phyloP scores from a whole-genome alignment of 148 eudicot species.

The Nyssa sinensis region DNA sequence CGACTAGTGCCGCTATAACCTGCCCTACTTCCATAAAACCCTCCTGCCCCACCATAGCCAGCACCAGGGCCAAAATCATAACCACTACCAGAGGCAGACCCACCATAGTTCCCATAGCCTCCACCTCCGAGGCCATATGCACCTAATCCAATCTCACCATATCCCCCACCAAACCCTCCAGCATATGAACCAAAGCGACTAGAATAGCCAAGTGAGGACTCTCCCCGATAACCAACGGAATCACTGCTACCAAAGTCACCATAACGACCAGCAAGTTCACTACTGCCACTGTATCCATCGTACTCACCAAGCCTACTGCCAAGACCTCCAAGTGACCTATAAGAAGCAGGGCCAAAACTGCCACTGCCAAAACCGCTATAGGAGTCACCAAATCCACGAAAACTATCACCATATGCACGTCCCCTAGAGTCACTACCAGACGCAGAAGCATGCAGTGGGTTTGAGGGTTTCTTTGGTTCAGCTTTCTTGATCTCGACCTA shows the following conservation, averaged over 20 bases:
- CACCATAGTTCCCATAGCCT: slow-evolving; percentile 45
- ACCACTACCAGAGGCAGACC: slow-evolving; percentile 39
- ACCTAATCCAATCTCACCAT: slow-evolving; percentile 44
- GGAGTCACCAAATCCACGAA: slow-evolving; percentile 25
- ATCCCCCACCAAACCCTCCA: slow-evolving; percentile 17
- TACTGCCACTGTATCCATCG: slow-evolving; percentile 21
- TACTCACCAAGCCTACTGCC: slow-evolving; percentile 30
- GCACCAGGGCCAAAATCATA: slow-evolving; percentile 52
- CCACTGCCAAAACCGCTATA: slow-evolving; percentile 18
- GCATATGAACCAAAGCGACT: slow-evolving; percentile 33
- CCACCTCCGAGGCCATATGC: slow-evolving; percentile 55
- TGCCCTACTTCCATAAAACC: slow-evolving; percentile 61
- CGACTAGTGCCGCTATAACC: slow-evolving; percentile 65
- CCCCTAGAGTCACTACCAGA: slow-evolving; percentile 33
- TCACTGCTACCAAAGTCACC: slow-evolving; percentile 24
- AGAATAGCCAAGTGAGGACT: slow-evolving; percentile 34
- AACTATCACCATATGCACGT: slow-evolving; percentile 20
- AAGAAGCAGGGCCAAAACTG: slow-evolving; percentile 25
- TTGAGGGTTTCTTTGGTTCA: slow-evolving; percentile 79
- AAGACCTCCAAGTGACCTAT: slow-evolving; percentile 29
- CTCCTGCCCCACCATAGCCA: slow-evolving; percentile 56
- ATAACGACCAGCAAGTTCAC: slow-evolving; percentile 23
- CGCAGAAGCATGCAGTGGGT: slow-evolving; percentile 53
- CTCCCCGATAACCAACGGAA: slow-evolving; percentile 30
- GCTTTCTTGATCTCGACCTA: slow-evolving; percentile 93